phyloP scores from a whole-genome alignment of 257 asterid genomes.

The Solanum megistacrolobum region DNA sequence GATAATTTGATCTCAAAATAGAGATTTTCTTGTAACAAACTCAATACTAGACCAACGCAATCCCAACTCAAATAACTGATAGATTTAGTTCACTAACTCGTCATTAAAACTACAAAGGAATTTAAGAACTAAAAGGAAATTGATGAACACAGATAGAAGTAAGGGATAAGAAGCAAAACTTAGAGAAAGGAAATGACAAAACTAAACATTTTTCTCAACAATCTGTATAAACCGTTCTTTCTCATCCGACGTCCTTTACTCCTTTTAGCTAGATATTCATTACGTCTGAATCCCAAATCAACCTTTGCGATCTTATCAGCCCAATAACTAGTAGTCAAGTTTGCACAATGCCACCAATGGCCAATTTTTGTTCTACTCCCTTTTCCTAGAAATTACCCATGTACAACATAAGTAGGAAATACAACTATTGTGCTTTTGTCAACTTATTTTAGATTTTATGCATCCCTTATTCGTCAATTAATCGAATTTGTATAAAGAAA shows the following conservation, averaged over 20 bases:
- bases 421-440: too few relatives aligned
- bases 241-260: too few relatives aligned
- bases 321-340: neutral
- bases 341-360: neutral
- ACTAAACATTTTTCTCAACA: neutral
- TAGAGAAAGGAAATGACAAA: neutral
- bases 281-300: too few relatives aligned
- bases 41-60: neutral
- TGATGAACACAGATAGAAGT: neutral
- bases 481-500: too few relatives aligned
- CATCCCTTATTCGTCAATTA: too few relatives aligned
- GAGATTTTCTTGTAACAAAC: neutral
- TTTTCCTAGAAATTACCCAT: neutral
- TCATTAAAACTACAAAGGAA: neutral
- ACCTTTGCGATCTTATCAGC: too few relatives aligned
- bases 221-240: too few relatives aligned
- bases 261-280: too few relatives aligned
- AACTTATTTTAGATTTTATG: too few relatives aligned
- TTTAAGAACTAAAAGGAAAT: neutral
- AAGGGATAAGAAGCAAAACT: neutral
- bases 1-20: too few relatives aligned
- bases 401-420: too few relatives aligned
- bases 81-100: neutral
- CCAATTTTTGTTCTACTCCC: neutral
- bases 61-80: neutral